phyloP scores from a whole-genome alignment of 2,329 filamentous ascomycete species.

The Claviceps lovelessii region DNA sequence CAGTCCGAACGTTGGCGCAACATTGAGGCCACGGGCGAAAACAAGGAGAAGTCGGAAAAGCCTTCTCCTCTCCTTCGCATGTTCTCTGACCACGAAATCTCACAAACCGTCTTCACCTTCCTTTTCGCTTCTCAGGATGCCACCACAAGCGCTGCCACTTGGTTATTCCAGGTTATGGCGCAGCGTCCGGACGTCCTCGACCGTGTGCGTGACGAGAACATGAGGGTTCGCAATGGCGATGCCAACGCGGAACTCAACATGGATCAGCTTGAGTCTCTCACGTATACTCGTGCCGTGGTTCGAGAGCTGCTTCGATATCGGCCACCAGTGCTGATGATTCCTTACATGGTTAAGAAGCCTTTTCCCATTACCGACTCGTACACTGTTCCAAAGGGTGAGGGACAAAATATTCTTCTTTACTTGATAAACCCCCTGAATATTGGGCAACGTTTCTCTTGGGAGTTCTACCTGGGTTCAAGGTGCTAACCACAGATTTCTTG shows the following conservation, averaged over 20 bases:
- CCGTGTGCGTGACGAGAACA: slow-evolving; percentile 82
- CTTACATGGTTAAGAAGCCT: slow-evolving; percentile 84
- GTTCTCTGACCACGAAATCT: slow-evolving; percentile 82
- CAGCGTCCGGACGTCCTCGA: slow-evolving; percentile 87
- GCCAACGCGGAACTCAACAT: slow-evolving; percentile 56
- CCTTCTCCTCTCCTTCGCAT: slow-evolving; percentile 68
- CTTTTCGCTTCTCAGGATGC: slow-evolving; percentile 96
- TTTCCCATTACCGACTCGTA: slow-evolving; percentile 83
- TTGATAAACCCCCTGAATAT: not conserved
- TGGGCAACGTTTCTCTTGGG: not conserved
- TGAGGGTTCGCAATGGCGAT: slow-evolving; percentile 61
- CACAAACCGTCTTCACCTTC: slow-evolving; percentile 90
- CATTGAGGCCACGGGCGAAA: slow-evolving; percentile 57
- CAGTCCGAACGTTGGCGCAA: slow-evolving; percentile 72
- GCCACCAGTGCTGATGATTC: slow-evolving; percentile 93
- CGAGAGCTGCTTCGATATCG: slow-evolving; percentile 86
- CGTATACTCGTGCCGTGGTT: slow-evolving; percentile 82
- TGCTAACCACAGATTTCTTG: not conserved
- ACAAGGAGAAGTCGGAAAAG: slow-evolving; percentile 59
- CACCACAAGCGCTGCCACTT: slow-evolving; percentile 82
- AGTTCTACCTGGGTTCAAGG: not conserved
- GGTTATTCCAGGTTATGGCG: slow-evolving; percentile 88
- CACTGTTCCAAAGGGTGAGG: slow-evolving; percentile 72
- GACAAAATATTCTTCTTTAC: not conserved
- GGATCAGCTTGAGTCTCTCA: slow-evolving; percentile 77